A percentile compares a stretch with the other conserved stretches of the same genome.
These are phyloP conservation scores for Sphaceloma murrayae DNA, from an alignment of 2,329 filamentous ascomycete species.

Conservation along the genomic window DNA sequence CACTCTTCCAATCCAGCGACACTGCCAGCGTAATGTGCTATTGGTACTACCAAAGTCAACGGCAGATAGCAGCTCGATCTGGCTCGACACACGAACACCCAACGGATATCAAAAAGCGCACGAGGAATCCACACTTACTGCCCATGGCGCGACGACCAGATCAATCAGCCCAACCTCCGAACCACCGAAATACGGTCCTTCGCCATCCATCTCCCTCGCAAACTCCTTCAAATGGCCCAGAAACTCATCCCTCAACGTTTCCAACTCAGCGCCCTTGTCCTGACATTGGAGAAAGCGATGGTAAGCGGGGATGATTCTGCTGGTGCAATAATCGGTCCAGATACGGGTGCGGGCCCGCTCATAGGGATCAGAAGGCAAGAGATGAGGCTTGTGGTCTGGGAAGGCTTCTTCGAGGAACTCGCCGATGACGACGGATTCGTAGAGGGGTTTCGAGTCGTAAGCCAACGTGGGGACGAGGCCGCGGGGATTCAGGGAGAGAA, in stretches of 20 bases:
- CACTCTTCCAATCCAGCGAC: too few species aligned
- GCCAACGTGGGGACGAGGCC: slow-evolving; percentile 65
- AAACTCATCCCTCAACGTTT: slow-evolving; percentile 50
- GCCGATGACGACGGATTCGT: slow-evolving; percentile 62
- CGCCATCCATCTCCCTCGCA: slow-evolving; percentile 49
- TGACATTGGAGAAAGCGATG: slow-evolving; percentile 51
- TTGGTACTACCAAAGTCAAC: too few species aligned
- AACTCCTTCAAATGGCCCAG: slow-evolving; percentile 51
- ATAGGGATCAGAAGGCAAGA: slow-evolving; percentile 56
- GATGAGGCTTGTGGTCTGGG: slow-evolving; percentile 37
- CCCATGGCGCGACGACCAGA: slow-evolving; percentile 63
- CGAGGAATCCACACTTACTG: too few species aligned
- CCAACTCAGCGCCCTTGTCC: slow-evolving; percentile 32
- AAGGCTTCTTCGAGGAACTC: slow-evolving; percentile 70
- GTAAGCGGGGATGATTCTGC: slow-evolving; percentile 57
- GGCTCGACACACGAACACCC: too few species aligned
- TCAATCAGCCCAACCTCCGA: slow-evolving; percentile 57
- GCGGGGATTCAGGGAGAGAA: slow-evolving; percentile 63
- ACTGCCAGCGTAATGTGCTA: too few species aligned
- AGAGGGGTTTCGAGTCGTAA: slow-evolving; percentile 50
- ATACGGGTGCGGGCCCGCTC: slow-evolving; percentile 55
- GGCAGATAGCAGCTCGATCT: too few species aligned
- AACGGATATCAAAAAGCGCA: too few species aligned
- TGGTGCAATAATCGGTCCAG: slow-evolving; percentile 65
- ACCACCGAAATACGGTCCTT: slow-evolving; percentile 61